Conservation (phyloP, 257 asterid genomes). For the Jasminum sambac region DNA sequence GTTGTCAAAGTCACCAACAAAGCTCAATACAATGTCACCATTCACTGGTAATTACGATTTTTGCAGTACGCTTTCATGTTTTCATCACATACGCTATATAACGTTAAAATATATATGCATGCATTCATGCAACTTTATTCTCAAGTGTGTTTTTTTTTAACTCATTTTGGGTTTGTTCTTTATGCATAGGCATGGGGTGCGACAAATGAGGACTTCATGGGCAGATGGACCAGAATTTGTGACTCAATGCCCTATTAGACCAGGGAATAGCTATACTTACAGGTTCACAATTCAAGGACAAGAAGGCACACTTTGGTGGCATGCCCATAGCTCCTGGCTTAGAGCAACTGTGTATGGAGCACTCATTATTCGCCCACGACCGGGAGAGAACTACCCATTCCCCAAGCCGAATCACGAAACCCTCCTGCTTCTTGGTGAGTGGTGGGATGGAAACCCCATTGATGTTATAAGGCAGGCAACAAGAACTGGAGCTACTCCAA, state of each 20-base stretch:
- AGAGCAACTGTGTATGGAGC: constrained; percentile 91
- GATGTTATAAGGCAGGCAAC: constrained; percentile 71
- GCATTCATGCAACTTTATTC: constrained; percentile 5
- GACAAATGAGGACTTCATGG: constrained; percentile 85
- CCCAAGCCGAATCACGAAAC: constrained; percentile 75
- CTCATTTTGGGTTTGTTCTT: background rate
- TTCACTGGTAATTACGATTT: constrained; percentile 63
- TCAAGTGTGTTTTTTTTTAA: background rate
- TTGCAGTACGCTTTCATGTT: too few relatives aligned
- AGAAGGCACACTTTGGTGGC: constrained; percentile 97
- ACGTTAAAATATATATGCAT: background rate
- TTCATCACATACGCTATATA: background rate
- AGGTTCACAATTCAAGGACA: constrained; percentile 81
- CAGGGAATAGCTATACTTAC: constrained; percentile 83
- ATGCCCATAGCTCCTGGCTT: constrained; percentile 95
- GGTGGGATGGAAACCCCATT: constrained; percentile 89
- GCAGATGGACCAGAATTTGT: constrained; percentile 91
- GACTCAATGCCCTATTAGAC: constrained; percentile 89
- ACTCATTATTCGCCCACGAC: constrained; percentile 58
- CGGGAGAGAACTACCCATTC: constrained; percentile 71
- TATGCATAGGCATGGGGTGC: constrained; percentile 68
- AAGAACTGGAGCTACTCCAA: constrained; percentile 74
- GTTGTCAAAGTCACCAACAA: constrained; percentile 64
- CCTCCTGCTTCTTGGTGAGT: constrained; percentile 79
- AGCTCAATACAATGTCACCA: constrained; percentile 77